A percentile compares a stretch with the other conserved stretches of the same genome.
Evolutionary conservation across 2,329 filamentous ascomycete species (phyloP).

Genomic region (Trichophyton mentagrophytes): DNA sequence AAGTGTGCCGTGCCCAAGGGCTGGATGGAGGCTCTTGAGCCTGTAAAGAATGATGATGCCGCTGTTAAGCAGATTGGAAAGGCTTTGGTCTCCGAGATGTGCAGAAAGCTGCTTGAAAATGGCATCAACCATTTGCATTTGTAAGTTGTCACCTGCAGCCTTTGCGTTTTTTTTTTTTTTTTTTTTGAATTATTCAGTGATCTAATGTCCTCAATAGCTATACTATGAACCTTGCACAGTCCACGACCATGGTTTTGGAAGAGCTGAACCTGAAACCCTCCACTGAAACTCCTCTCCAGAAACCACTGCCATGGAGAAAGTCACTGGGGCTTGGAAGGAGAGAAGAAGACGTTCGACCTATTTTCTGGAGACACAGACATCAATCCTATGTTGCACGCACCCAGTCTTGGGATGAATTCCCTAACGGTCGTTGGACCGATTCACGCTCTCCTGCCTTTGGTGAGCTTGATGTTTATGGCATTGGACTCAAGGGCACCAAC

Average conservation of each 20-base stretch:
- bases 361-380: slow-evolving; percentile 97
- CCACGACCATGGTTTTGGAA: slow-evolving; percentile 85
- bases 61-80: slow-evolving; percentile 84
- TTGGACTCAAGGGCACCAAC: slow-evolving; percentile 86
- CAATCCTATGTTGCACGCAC: slow-evolving; percentile 91
- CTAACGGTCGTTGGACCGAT: slow-evolving; percentile 97
- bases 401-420: slow-evolving; percentile 98
- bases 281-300: slow-evolving; percentile 63
- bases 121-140: slow-evolving; percentile 89
- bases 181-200: not conserved
- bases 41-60: slow-evolving; percentile 91
- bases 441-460: slow-evolving; percentile 92
- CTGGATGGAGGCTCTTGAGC: slow-evolving; percentile 73
- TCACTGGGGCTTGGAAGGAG: slow-evolving; percentile 79
- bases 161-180: not conserved
- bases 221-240: slow-evolving; percentile 96
- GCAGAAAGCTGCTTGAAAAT: slow-evolving; percentile 65
- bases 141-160: slow-evolving; percentile 28
- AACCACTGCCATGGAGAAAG: slow-evolving; percentile 90
- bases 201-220: slow-evolving; percentile 41
- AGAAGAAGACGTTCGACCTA: slow-evolving; percentile 89
- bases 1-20: slow-evolving; percentile 67
- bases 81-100: slow-evolving; percentile 77
- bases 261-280: slow-evolving; percentile 74
- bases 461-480: slow-evolving; percentile 85